A percentile compares a stretch with the other conserved stretches of the same genome.
These are phyloP conservation scores for Trichoderma parareesei DNA, from an alignment of 495 filamentous ascomycete species.

Conservation along the genomic window DNA sequence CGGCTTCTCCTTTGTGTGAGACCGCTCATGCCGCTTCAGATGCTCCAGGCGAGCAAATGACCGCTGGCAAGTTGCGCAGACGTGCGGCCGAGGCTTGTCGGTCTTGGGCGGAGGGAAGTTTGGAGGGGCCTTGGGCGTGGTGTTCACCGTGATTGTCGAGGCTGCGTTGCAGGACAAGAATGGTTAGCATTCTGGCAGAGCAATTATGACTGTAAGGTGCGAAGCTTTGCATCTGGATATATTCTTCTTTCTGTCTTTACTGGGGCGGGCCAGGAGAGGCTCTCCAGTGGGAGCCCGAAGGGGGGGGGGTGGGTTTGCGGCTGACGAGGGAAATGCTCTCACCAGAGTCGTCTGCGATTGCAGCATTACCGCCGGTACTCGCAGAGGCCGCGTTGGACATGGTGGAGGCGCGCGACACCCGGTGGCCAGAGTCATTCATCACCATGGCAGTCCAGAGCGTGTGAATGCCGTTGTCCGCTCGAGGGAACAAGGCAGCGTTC, in stretches of 20 bases:
- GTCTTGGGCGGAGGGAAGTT: slow-evolving; percentile 77
- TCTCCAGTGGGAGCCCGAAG: not conserved
- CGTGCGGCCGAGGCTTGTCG: slow-evolving; percentile 93
- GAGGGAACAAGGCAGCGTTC: not conserved
- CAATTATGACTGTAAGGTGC: not conserved
- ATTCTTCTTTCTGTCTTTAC: too few species aligned
- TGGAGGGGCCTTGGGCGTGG: slow-evolving; percentile 31
- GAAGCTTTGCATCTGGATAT: not conserved
- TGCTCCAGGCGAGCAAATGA: slow-evolving; percentile 96
- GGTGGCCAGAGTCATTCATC: slow-evolving; percentile 13
- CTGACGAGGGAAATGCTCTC: not conserved
- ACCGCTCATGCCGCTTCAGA: slow-evolving; percentile 95
- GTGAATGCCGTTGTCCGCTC: not conserved
- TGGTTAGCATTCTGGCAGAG: not conserved
- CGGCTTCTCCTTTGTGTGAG: slow-evolving; percentile 98
- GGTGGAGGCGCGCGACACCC: slow-evolving; percentile 10
- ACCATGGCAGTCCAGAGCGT: slow-evolving; percentile 10
- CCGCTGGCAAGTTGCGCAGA: slow-evolving; percentile 85
- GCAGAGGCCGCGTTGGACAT: slow-evolving; percentile 11
- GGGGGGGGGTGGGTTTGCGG: not conserved
- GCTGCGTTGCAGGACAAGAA: slow-evolving; percentile 19
- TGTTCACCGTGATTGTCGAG: slow-evolving; percentile 45
- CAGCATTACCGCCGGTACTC: not conserved
- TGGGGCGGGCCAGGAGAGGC: not conserved
- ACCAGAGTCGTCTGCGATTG: slow-evolving; percentile 13